Evolutionary conservation across 2,329 filamentous ascomycete genomes (phyloP), one percentile per base, ranked within the genome.

Genomic region (Penicillium palitans): DNA sequence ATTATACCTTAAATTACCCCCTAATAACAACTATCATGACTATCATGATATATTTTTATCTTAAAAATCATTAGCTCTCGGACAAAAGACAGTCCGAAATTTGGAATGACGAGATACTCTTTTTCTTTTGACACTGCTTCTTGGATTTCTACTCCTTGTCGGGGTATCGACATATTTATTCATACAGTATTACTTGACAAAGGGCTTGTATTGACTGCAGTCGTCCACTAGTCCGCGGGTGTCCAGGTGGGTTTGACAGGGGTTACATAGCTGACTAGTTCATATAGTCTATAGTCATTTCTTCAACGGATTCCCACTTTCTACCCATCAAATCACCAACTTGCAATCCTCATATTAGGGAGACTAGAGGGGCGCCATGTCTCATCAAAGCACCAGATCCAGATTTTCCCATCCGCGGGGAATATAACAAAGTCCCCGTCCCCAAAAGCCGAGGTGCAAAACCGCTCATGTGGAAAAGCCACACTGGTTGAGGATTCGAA

Each of bases 361-460:
- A 31, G 21, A 24, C 24, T 24, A 21, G 48, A 53, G 13, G 55
- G 48, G 6, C 25, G 2, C 55, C 55, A 57, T 24, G 33, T 45
- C 51, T 59, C 62, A 44, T 67, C 58, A 54, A 73, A 71, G 41
- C 54, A 65, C 69, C 66, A 72, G 5, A 68, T 56, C 45, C n/a
- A 19, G 17, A 41, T n/a, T 25, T 37, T 13, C 13, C n/a, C 21
- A 15, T 12, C 3, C 8, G 3, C 2, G 27, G 17, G n/a, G 8
- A 37, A 56, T 15, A 56, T 3, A 19, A 51, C 21, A 13, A 56
- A 56, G 31, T 54, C 52, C 17, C 39, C 39, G 44, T 56, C 46
- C 2, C 46, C 53, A 1, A 27, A 25, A 35, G 37, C 6, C 12
- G 17, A 17, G 12, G 1, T 7, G 21, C 21, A 19, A 7, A 4